A percentile compares a stretch with the other conserved stretches of the same genome.
Evolutionary conservation across 495 filamentous ascomycete genomes (phyloP).

Genomic region (Aspergillus bridgeri): DNA sequence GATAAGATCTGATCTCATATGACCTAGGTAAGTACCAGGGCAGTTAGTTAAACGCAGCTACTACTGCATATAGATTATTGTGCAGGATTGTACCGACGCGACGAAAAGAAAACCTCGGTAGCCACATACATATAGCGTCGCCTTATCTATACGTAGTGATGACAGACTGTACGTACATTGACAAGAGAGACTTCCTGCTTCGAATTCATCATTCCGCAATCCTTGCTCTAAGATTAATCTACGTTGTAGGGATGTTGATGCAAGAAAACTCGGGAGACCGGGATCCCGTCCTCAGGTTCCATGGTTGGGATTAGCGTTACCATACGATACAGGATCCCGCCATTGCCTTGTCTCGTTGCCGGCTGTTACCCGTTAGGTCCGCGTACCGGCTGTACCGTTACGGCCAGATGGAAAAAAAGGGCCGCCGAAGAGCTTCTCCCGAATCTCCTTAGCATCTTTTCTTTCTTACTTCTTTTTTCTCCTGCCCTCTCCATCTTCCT

Average conservation of each 20-base stretch:
- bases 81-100: too few relatives aligned
- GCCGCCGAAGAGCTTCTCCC: constrained; percentile 26
- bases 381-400: constrained; percentile 39
- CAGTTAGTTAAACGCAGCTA: too few relatives aligned
- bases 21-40: too few relatives aligned
- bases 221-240: too few relatives aligned
- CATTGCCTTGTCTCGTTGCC: constrained; percentile 19
- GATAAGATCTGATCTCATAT: background rate
- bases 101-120: too few relatives aligned
- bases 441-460: constrained; percentile 29
- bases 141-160: too few relatives aligned
- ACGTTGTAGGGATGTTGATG: background rate
- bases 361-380: constrained; percentile 21
- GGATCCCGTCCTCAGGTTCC: too few relatives aligned
- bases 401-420: constrained; percentile 39
- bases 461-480: constrained; percentile 28
- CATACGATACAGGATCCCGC: constrained; percentile 16
- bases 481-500: constrained; percentile 24
- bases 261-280: constrained; percentile 21
- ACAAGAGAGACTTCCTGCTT: too few relatives aligned
- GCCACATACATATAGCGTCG: too few relatives aligned
- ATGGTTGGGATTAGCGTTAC: constrained; percentile 16
- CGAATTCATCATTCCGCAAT: too few relatives aligned
- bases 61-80: too few relatives aligned
- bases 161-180: too few relatives aligned